These are phyloP conservation scores for Solanum lignicaule DNA, from an alignment of 257 asterid species.

Conservation along the genomic window DNA sequence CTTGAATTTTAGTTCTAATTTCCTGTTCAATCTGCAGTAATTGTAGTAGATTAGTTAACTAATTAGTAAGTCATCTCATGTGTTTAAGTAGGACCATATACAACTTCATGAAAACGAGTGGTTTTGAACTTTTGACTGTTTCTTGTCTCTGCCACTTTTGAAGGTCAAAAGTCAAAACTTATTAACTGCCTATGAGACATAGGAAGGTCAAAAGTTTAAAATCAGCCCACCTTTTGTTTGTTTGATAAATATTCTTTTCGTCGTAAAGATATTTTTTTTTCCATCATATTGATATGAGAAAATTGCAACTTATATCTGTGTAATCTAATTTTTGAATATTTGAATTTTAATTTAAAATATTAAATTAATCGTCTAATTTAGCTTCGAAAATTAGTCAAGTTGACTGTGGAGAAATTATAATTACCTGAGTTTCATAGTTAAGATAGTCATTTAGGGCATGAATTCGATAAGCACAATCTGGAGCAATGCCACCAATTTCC, in stretches of 20 bases:
- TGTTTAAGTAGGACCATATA: neutral
- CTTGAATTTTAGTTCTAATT: conserved; percentile 16
- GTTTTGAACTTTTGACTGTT: neutral
- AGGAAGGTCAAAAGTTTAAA: neutral
- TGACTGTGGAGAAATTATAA: neutral
- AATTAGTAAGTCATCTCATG: neutral
- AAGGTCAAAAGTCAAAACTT: neutral
- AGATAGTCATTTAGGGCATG: conserved; percentile 40
- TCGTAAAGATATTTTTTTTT: too few species aligned
- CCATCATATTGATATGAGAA: neutral
- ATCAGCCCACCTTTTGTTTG: neutral
- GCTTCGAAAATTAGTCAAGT: too few species aligned
- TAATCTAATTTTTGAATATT: too few species aligned
- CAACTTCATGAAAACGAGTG: neutral
- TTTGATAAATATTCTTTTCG: neutral
- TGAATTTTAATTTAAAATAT: too few species aligned
- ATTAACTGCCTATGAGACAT: neutral
- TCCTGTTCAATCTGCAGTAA: conserved; percentile 8
- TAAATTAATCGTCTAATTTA: too few species aligned
- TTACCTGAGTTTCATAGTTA: conserved; percentile 35
- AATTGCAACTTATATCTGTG: too few species aligned
- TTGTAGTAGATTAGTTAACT: neutral
- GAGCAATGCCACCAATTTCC: conserved; percentile 32
- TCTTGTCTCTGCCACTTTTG: too few species aligned
- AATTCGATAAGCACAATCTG: conserved; percentile 49